A percentile compares a stretch with the other conserved stretches of the same genome.
These are phyloP conservation scores for Aegilops speltoides DNA, from an alignment of 176 grass and related monocot genomes.

Conservation along the genomic window DNA sequence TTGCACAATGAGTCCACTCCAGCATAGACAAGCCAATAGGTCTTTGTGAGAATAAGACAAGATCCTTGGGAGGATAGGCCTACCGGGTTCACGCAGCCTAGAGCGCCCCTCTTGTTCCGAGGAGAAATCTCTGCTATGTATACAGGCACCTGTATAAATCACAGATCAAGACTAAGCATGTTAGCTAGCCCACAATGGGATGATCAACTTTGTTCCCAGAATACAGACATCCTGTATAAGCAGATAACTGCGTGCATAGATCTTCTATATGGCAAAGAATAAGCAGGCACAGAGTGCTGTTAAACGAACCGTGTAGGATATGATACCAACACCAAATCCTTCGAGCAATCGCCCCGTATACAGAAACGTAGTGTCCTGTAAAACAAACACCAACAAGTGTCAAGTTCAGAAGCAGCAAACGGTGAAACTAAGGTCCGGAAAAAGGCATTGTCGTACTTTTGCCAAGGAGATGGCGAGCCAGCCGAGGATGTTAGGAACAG, in stretches of 20 bases:
- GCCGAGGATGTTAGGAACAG: conserved; percentile 89
- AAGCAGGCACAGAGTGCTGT: not conserved
- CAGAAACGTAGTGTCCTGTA: conserved; percentile 84
- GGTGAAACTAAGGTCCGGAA: not conserved
- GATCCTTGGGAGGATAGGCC: not conserved
- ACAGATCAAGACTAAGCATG: not conserved
- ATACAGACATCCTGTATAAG: not conserved
- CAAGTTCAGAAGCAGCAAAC: not conserved
- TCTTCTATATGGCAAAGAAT: conserved; percentile 3
- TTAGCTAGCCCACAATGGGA: not conserved
- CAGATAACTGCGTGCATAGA: not conserved
- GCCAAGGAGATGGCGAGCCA: conserved; percentile 98
- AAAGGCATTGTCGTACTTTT: conserved; percentile 36
- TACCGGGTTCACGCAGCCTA: conserved; percentile 92
- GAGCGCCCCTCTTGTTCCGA: conserved; percentile 89
- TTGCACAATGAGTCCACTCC: not conserved
- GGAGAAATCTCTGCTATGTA: conserved; percentile 96
- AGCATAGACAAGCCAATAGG: not conserved
- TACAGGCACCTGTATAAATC: conserved; percentile 68
- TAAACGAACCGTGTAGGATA: conserved; percentile 68
- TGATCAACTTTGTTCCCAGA: not conserved
- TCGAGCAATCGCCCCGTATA: conserved; percentile 90
- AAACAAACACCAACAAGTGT: not conserved
- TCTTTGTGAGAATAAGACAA: not conserved
- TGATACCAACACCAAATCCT: conserved; percentile 95